Base-by-base conservation (phyloP, 2,329 filamentous ascomycete genomes). In the Aspergillus puulaauensis region DNA sequence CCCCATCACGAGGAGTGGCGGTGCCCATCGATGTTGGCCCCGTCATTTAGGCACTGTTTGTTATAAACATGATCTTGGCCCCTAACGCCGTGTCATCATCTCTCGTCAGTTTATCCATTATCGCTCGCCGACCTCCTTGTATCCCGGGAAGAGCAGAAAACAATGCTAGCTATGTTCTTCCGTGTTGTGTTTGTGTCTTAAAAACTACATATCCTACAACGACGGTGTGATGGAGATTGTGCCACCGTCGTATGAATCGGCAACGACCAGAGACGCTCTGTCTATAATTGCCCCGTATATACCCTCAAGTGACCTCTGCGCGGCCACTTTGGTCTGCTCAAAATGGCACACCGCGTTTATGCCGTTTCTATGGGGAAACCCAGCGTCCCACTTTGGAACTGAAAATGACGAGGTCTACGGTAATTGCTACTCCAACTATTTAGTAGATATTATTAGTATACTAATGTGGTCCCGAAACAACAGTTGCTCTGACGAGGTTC, bases 391-490 rank as follows among this genome's bases (percentile, higher is more conserved):
- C 68, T 87, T 87, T 66, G 83, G 82, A 31, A 77, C 77, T 2
- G 79, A 86, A 52, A 83, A 86, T 65, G 84, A 86, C 66, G 81
- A 79, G 8, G 83, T 86, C 31, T 86, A 86, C 65, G 79, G 81
- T 77, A 67, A 61, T 61, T 51, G 6, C 37, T n/a, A 40, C 19
- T 27, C 39, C 23, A n/a, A 33, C 43, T 27, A 17, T 21, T n/a
- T 41, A 12, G 31, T 24, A 31, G 15, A 24, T 17, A 33, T 31
- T 14, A 47, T 21, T 47, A 11, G 40, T 3, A 17, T 15, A 19
- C 61, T 68, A 54, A 69, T 59, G 44, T 39, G 33, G 33, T 21
- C 23, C 15, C 12, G 21, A 27, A 8, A 47, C 41, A 58, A 15
- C 51, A 83, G 83, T 85, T 51, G 83, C 83, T 19, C 72, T 87